Conservation (phyloP, 257 asterid species). For the Vinca minor region DNA sequence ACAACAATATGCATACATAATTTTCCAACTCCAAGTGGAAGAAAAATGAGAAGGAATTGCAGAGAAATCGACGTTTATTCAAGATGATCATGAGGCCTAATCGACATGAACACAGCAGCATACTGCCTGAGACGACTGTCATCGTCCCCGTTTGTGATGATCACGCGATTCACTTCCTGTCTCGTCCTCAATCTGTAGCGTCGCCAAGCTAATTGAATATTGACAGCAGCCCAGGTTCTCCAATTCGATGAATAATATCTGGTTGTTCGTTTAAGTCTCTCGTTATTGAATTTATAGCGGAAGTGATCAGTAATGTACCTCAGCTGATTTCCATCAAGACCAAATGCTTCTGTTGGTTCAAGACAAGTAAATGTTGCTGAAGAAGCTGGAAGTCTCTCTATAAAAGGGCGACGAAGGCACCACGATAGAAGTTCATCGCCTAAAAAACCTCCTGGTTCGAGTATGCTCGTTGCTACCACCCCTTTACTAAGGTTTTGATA, state of each 20-base stretch:
- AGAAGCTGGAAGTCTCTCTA: constrained; percentile 74
- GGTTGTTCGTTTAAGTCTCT: constrained; percentile 60
- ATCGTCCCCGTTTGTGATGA: constrained; percentile 25
- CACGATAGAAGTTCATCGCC: constrained; percentile 91
- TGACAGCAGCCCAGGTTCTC: constrained; percentile 97
- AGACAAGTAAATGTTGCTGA: constrained; percentile 76
- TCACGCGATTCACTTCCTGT: constrained; percentile 17
- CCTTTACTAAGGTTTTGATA: constrained; percentile 76
- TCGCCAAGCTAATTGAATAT: constrained; percentile 78
- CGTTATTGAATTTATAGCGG: constrained; percentile 78
- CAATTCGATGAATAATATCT: constrained; percentile 76
- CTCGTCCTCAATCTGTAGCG: constrained; percentile 49
- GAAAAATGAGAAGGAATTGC: neutral
- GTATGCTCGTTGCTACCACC: constrained; percentile 52
- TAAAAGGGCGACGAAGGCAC: constrained; percentile 93
- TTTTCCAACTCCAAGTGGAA: neutral
- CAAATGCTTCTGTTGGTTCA: constrained; percentile 68
- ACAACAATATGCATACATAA: neutral
- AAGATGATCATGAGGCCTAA: constrained; percentile 90
- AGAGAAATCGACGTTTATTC: constrained; percentile 29
- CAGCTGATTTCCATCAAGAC: constrained; percentile 51
- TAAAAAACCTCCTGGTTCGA: constrained; percentile 74
- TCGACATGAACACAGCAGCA: constrained; percentile 78
- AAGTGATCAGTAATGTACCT: constrained; percentile 77
- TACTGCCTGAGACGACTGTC: constrained; percentile 65